Evolutionary conservation across 2,329 filamentous ascomycete genomes (phyloP).

Genomic region (Pestalotiopsis sp.): DNA sequence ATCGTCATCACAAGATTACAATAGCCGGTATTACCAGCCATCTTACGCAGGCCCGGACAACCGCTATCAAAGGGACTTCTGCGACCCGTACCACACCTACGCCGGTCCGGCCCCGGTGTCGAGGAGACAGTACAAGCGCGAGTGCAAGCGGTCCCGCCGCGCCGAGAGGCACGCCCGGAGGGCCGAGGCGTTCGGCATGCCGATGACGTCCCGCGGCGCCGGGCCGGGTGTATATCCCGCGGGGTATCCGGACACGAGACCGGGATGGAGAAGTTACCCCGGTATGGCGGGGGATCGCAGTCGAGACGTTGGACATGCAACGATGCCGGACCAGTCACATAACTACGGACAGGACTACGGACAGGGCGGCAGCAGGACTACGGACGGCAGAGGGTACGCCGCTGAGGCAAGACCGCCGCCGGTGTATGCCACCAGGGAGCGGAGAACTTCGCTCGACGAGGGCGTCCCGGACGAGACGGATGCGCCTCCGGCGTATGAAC

Average conservation of each 20-base stretch:
- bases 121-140: neutral
- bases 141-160: neutral
- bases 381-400: no score
- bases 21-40: neutral
- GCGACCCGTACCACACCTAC: neutral
- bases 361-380: no score
- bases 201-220: neutral
- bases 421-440: no score
- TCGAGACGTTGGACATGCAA: no score
- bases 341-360: no score
- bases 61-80: neutral
- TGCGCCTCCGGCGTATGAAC: no score
- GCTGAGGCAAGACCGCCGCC: no score
- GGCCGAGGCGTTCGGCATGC: neutral
- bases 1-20: neutral
- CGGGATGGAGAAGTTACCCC: neutral
- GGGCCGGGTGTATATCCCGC: neutral
- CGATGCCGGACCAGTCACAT: no score
- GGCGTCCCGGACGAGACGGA: no score
- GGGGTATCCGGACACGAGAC: neutral
- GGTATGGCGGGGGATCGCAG: no score
- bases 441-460: no score
- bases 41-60: neutral
- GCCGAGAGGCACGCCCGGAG: slow-evolving; percentile 7
- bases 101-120: neutral